A percentile compares a stretch with the other conserved stretches of the same genome.
Evolutionary conservation across 345 rosid species (phyloP).

Genomic region (Erucastrum elatum): DNA sequence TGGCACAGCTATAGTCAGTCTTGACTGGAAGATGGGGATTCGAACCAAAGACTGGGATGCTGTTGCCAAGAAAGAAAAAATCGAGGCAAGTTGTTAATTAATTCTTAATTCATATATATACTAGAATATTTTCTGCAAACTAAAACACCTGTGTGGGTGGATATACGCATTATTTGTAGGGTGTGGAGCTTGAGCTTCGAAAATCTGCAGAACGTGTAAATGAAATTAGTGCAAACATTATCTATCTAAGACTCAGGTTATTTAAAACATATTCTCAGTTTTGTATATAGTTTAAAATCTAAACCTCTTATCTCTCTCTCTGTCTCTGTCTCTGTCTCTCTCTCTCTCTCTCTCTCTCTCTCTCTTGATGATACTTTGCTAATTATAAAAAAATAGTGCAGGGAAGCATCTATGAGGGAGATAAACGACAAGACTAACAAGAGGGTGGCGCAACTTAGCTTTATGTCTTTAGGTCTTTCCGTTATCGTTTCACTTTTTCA

Average conservation of each 20-base stretch:
- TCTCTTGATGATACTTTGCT: background rate
- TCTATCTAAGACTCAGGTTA: slow-evolving; percentile 27
- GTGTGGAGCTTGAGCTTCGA: slow-evolving; percentile 35
- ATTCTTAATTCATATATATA: background rate
- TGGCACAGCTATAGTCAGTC: slow-evolving; percentile 12
- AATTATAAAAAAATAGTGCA: slow-evolving; percentile 16
- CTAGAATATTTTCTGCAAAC: background rate
- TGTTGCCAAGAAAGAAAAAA: slow-evolving; percentile 37
- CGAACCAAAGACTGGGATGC: slow-evolving; percentile 33
- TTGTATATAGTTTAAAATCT: background rate
- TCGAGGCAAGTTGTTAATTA: slow-evolving; percentile 18
- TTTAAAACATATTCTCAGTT: background rate
- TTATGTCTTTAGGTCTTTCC: slow-evolving; percentile 18
- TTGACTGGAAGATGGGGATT: slow-evolving; percentile 35
- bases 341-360: background rate
- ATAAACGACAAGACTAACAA: slow-evolving; percentile 33
- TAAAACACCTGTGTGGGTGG: background rate
- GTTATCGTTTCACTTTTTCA: slow-evolving; percentile 30
- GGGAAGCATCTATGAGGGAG: slow-evolving; percentile 36
- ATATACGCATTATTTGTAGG: slow-evolving; percentile 16
- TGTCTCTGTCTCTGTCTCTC: background rate
- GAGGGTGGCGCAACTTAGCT: slow-evolving; percentile 20
- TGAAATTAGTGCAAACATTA: slow-evolving; percentile 15
- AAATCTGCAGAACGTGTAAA: background rate
- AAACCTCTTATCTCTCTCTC: background rate